Percentiles rank a stretch among this genome's conserved stretches.
phyloP scores from a whole-genome alignment of 2,329 filamentous ascomycete genomes.

The Stachybotrys chartarum region DNA sequence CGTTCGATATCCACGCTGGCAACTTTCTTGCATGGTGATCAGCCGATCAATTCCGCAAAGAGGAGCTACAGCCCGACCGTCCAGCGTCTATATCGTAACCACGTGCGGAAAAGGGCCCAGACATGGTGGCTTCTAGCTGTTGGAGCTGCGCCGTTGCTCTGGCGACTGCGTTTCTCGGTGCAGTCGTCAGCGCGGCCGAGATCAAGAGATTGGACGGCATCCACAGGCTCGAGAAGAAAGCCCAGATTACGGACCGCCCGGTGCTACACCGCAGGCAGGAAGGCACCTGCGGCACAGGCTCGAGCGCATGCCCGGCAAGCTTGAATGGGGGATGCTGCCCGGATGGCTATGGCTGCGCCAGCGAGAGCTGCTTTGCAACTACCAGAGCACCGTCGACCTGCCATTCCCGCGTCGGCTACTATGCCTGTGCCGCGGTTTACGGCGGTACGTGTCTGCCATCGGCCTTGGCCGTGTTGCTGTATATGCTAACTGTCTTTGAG shows the following conservation, averaged over 20 bases:
- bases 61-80: neutral
- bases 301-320: constrained; percentile 27
- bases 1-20: neutral
- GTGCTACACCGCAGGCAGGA: constrained; percentile 6
- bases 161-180: constrained; percentile 12
- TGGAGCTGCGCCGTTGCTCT: constrained; percentile 11
- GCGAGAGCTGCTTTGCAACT: constrained; percentile 39
- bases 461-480: constrained; percentile 4
- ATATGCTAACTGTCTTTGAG: constrained; percentile 15
- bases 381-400: constrained; percentile 34
- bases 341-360: constrained; percentile 38
- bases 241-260: constrained; percentile 13
- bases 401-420: constrained; percentile 26
- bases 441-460: constrained; percentile 18
- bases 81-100: neutral
- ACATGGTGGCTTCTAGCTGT: constrained; percentile 3
- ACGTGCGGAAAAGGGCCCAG: neutral
- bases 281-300: constrained; percentile 17
- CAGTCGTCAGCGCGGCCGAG: constrained; percentile 14
- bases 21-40: neutral
- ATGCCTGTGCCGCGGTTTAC: constrained; percentile 29
- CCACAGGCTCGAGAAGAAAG: constrained; percentile 21
- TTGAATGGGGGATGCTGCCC: constrained; percentile 42
- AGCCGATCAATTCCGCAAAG: neutral
- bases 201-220: constrained; percentile 21